Percentiles rank a stretch among this genome's conserved stretches.
Conservation (phyloP, 257 asterid species). For the Pogostemon cablin region DNA sequence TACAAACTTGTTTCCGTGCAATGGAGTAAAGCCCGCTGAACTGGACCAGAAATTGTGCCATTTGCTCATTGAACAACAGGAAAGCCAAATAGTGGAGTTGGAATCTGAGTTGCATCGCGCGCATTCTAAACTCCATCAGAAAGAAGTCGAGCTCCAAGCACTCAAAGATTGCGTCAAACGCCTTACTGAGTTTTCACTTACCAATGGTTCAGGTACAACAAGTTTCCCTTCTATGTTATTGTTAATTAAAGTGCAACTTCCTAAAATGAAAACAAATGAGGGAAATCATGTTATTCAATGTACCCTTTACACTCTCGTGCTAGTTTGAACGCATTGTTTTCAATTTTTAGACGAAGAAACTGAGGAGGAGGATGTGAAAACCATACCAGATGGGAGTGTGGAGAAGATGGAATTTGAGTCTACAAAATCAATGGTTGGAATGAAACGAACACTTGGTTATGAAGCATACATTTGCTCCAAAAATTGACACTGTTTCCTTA, state of each 20-base stretch:
- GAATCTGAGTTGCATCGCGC: conserved; percentile 56
- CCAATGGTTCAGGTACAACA: conserved; percentile 42
- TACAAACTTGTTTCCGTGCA: conserved; percentile 30
- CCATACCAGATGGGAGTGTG: conserved; percentile 24
- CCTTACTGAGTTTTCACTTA: conserved; percentile 59
- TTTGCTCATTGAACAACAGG: conserved; percentile 68
- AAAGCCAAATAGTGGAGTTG: conserved; percentile 59
- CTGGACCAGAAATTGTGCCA: conserved; percentile 62
- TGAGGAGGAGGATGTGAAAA: conserved; percentile 39
- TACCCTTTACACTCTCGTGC: not conserved
- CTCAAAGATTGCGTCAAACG: conserved; percentile 74
- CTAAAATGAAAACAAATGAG: not conserved
- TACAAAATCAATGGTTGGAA: conserved; percentile 49
- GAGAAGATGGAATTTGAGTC: conserved; percentile 35
- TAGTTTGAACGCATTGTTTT: conserved; percentile 17
- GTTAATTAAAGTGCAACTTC: conserved; percentile 23
- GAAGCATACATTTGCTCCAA: conserved; percentile 32
- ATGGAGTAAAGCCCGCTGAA: conserved; percentile 59
- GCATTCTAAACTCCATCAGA: conserved; percentile 61
- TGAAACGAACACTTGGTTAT: conserved; percentile 56
- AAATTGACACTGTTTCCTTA: not conserved
- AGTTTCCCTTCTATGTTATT: not conserved
- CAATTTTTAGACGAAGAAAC: conserved; percentile 57
- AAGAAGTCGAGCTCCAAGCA: conserved; percentile 75
- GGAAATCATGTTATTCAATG: not conserved